Conservation (phyloP, 78 protist genomes). For the Guillardia theta region DNA sequence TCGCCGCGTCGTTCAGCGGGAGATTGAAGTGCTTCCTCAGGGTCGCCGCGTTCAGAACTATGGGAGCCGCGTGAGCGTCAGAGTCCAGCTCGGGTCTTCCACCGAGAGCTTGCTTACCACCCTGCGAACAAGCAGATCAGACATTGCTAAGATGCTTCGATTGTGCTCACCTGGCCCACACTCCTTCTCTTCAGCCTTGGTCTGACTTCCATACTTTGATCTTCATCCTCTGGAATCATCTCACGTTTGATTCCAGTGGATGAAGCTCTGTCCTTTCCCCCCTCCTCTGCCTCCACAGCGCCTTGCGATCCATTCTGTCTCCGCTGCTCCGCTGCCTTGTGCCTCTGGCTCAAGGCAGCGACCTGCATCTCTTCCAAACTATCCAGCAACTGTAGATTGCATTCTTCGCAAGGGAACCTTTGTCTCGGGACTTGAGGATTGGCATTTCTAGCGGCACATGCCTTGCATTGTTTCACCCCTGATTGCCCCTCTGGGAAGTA, state of each 20-base stretch:
- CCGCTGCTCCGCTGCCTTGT: neutral
- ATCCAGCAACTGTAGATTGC: neutral
- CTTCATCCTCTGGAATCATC: too few species aligned
- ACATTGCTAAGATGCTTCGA: too few species aligned
- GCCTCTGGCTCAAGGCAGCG: neutral
- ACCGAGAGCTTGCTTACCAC: slow-evolving; percentile 23
- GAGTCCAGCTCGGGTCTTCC: neutral
- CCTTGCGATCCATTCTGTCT: neutral
- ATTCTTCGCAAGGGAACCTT: neutral
- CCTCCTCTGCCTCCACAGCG: neutral
- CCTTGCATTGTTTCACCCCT: slow-evolving; percentile 13
- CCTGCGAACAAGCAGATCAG: too few species aligned
- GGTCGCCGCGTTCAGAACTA: neutral
- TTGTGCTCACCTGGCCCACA: too few species aligned
- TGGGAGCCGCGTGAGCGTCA: neutral
- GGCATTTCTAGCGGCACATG: neutral
- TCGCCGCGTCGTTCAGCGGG: slow-evolving; percentile 33
- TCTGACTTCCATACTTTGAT: neutral
- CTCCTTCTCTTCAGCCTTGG: neutral
- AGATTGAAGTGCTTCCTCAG: slow-evolving; percentile 10
- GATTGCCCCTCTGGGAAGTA: slow-evolving; percentile 22
- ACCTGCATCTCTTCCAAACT: neutral
- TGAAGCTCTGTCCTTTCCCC: too few species aligned
- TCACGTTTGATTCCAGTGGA: too few species aligned
- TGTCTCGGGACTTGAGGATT: neutral